A percentile compares a stretch with the other conserved stretches of the same genome.
phyloP scores from a whole-genome alignment of 1,284 basidiomycete genomes.

The Ceratobasidium sp. region DNA sequence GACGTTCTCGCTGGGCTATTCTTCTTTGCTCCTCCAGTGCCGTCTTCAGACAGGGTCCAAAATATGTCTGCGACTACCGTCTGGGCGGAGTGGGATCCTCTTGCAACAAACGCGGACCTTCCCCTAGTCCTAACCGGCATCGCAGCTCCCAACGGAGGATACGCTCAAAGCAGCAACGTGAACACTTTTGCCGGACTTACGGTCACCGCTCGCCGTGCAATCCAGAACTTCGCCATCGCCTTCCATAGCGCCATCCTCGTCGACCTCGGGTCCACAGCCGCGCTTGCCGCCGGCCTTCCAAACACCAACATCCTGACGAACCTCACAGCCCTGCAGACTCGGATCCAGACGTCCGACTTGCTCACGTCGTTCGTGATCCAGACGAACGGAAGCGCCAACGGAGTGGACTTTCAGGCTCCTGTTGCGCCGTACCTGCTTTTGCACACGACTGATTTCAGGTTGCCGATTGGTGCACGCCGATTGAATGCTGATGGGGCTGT shows the following conservation, averaged over 20 bases:
- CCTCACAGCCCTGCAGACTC: slow-evolving; percentile 5
- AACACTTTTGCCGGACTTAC: neutral
- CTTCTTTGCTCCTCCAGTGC: slow-evolving; percentile 6
- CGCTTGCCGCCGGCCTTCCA: neutral
- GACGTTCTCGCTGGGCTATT: slow-evolving; percentile 26
- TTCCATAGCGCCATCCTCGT: slow-evolving; percentile 26
- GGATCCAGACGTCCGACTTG: slow-evolving; percentile 21
- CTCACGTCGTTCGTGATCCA: slow-evolving; percentile 3
- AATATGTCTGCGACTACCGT: slow-evolving; percentile 10
- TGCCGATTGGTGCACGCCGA: slow-evolving; percentile 2
- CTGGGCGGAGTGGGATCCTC: slow-evolving; percentile 41
- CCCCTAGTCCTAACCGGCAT: slow-evolving; percentile 20
- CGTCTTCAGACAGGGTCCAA: neutral
- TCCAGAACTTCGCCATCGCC: slow-evolving; percentile 27
- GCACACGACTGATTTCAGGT: slow-evolving; percentile 10
- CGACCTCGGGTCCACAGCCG: slow-evolving; percentile 26
- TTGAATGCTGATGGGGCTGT: neutral
- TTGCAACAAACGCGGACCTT: neutral
- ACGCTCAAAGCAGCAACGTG: neutral
- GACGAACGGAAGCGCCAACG: slow-evolving; percentile 24
- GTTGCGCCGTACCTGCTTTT: slow-evolving; percentile 25
- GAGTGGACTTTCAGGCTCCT: slow-evolving; percentile 8
- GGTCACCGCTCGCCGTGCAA: neutral
- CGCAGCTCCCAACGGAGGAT: slow-evolving; percentile 8
- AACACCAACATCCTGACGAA: slow-evolving; percentile 30